Percentiles rank a stretch among this genome's conserved stretches.
These are phyloP conservation scores for Lodderomyces elongisporus DNA, from an alignment of 1,139 yeast genomes.

Conservation along the genomic window DNA sequence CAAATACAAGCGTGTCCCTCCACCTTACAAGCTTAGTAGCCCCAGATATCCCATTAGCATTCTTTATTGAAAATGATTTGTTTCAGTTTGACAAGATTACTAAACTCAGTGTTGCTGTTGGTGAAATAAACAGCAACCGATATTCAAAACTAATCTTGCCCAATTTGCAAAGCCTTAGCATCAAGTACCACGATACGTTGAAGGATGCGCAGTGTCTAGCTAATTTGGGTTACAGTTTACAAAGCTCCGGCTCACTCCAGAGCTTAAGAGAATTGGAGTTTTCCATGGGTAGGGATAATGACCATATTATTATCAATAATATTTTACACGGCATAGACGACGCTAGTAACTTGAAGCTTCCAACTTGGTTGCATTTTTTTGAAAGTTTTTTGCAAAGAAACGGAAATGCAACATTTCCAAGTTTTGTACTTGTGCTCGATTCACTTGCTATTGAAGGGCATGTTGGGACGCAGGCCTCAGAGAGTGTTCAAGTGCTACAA, in stretches of 20 bases:
- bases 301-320: constrained; percentile 3
- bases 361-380: neutral
- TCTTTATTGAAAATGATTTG: neutral
- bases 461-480: neutral
- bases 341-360: neutral
- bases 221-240: constrained; percentile 3
- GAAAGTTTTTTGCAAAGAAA: neutral
- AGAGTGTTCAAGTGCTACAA: neutral
- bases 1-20: neutral
- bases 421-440: neutral
- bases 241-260: constrained; percentile 1
- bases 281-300: constrained; percentile 3
- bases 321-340: neutral
- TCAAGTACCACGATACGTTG: constrained; percentile 5
- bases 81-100: neutral
- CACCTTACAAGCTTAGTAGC: neutral
- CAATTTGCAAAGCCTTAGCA: constrained; percentile 6
- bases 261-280: constrained; percentile 7
- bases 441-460: neutral
- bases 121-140: constrained; percentile 2
- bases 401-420: neutral
- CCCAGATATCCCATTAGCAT: neutral
- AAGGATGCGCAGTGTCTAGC: constrained; percentile 5
- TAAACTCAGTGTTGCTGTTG: constrained; percentile 5
- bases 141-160: constrained; percentile 1